Base-by-base conservation (phyloP, 2,329 filamentous ascomycete species). In the Trichoderma polysporum region DNA sequence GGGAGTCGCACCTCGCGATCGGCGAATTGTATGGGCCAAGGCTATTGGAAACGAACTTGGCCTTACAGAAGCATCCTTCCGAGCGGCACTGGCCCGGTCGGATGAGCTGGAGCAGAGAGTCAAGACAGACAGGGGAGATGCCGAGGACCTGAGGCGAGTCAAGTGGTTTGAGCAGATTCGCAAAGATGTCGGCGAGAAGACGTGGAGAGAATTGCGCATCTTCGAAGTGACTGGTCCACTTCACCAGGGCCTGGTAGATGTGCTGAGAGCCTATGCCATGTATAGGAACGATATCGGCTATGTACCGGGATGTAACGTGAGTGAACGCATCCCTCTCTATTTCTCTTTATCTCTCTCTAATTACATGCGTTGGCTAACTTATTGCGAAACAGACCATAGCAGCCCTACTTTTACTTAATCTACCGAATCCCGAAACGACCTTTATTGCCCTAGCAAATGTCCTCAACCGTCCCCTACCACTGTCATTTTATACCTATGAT, bases 221-320 rank as follows among this genome's bases (percentile, higher is more conserved):
- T 94, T 94, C 74, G 85, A 90, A 71, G 79, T 82, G 6, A 85
- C 79, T 17, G 88, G 86, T 0, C 90, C 91, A 1, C 80, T 94
- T 12, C 87, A 94, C 74, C 81, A 87, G 66, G 83, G 85, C 41
- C 80, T 95, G 33, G 81, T 90, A 19, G 88, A 94, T 74, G 87
- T 95, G 10, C 82, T 94, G 68, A 88, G 88, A 73, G 92, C 92
- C 7, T 94, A 94, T 77, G 84, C 89, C 64, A 91, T 93, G 86
- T 95, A 95, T 78, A 86, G 92, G 68, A 90, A 88, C 71, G 92
- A 95, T 74, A 90, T 94, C 73, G 91, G 91, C 69, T 93, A 93
- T 73, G 85, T 92, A 66, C 84, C 85, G 69, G 91, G 91, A 63
- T 91, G 90, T 71, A 91, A 93, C 74, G 89, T 92, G 77, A 83